Evolutionary conservation across 768 basidiomycete genomes (phyloP), one percentile per base, ranked within the genome.

Genomic region (Trametes meyenii): DNA sequence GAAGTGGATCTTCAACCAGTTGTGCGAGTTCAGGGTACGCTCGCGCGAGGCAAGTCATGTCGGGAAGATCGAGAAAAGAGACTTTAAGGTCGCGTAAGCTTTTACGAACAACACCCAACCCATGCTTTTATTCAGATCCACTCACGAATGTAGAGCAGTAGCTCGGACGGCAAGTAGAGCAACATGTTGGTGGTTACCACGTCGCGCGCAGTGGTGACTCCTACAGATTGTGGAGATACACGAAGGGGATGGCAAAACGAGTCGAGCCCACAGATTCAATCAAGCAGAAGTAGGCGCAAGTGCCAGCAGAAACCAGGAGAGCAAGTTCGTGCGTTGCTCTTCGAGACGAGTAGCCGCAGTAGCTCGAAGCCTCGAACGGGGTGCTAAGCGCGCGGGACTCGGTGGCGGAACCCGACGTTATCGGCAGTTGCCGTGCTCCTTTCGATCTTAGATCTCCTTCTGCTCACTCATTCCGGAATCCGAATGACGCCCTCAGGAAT

Each of bases 1-100:
- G 74, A 11, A 86, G 79, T 0, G 85, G 87, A 70, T 91, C 89
- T 7, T 78, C 71, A 12, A 86, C 81, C 53, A 90, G 76, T 7
- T 68, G 69, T 8, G 79, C 78, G 7, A 90, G 76, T 23, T 71
- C 61, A 26, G 79, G 83, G 53, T 76, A 80, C 26, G 81, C 76
- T 56, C 76, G 79, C 8, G 82, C 79, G 42, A 89, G 70, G 1
- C 77, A 67, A 49, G 81, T 81, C 48, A 90, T 80, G 69, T 92
- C 90, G 0, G 90, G 89, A 6, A 90, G 72, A 72, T 91, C 90
- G 56, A 92, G 78, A 71, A 83, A 91, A 0, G 86, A 85, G 46
- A 88, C 89, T 90, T 58, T 2, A 24, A 21, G 23, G 39, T n/a
- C 19, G 29, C 29, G 29, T 33, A 8, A 33, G 29, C 8, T 8